phyloP scores from a whole-genome alignment of 1,284 basidiomycete species.

The Apiotrichum mycotoxinovorans region DNA sequence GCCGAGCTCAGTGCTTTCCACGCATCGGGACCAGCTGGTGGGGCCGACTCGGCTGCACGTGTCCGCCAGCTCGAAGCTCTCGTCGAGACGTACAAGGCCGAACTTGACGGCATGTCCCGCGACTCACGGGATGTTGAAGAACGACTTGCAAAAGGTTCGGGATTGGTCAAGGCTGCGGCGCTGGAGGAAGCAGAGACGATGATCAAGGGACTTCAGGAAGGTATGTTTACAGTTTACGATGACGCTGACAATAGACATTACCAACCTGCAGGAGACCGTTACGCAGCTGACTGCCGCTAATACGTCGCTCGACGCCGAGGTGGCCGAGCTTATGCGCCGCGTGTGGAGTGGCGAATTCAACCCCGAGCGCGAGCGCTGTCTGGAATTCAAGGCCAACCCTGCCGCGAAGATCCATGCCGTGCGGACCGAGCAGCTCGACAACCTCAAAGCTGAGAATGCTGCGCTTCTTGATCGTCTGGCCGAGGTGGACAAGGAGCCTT shows the following conservation, averaged over 20 bases:
- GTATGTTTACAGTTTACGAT: conserved; percentile 15
- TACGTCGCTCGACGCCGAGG: conserved; percentile 50
- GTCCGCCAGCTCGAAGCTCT: conserved; percentile 33
- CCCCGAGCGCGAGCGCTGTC: conserved; percentile 48
- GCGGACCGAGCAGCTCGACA: conserved; percentile 52
- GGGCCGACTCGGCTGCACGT: conserved; percentile 9
- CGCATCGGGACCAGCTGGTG: not conserved
- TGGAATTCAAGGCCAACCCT: conserved; percentile 54
- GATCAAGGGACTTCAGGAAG: conserved; percentile 20
- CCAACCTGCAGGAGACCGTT: conserved; percentile 24
- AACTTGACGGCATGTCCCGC: conserved; percentile 32
- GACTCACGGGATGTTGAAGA: conserved; percentile 39
- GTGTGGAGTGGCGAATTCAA: conserved; percentile 56
- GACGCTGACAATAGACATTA: conserved; percentile 9
- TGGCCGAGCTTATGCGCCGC: conserved; percentile 51
- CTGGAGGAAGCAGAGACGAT: conserved; percentile 26
- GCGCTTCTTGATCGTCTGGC: conserved; percentile 50
- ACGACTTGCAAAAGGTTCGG: conserved; percentile 32
- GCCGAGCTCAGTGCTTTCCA: conserved; percentile 34
- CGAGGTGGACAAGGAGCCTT: not conserved
- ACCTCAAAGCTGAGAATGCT: conserved; percentile 53
- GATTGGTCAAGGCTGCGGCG: conserved; percentile 33
- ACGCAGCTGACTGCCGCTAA: conserved; percentile 48
- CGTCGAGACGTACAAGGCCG: conserved; percentile 32
- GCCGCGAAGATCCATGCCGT: conserved; percentile 52